These are phyloP conservation scores for Calcarisporium arbuscula DNA, from an alignment of 2,329 filamentous ascomycete genomes.

Conservation along the genomic window DNA sequence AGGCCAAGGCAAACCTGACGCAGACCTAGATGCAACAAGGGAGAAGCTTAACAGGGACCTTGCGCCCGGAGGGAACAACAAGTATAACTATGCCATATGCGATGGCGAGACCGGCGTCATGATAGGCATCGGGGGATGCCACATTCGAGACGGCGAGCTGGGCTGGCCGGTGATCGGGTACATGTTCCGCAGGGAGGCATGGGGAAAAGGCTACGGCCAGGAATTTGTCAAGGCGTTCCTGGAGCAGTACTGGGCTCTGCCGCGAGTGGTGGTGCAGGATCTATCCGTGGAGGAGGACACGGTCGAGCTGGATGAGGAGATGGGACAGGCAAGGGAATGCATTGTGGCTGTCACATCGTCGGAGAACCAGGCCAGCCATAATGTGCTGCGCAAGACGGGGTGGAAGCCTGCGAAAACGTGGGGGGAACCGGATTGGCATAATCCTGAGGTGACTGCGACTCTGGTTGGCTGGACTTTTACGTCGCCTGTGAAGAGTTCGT, in stretches of 20 bases:
- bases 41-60: constrained; percentile 32
- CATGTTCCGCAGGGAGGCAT: constrained; percentile 44
- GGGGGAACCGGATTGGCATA: constrained; percentile 19
- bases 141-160: constrained; percentile 24
- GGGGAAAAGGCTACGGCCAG: constrained; percentile 51
- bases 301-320: constrained; percentile 22
- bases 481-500: constrained; percentile 4
- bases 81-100: constrained; percentile 52
- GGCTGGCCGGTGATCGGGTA: constrained; percentile 57
- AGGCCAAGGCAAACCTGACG: constrained; percentile 32
- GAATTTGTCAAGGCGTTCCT: constrained; percentile 47
- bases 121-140: constrained; percentile 43
- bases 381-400: constrained; percentile 50
- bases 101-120: constrained; percentile 40
- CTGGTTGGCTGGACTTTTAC: constrained; percentile 18
- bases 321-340: constrained; percentile 23
- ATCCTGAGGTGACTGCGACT: constrained; percentile 10
- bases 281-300: constrained; percentile 35
- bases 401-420: constrained; percentile 41
- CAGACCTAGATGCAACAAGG: constrained; percentile 36
- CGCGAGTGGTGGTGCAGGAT: constrained; percentile 36
- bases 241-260: constrained; percentile 41
- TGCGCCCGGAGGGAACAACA: constrained; percentile 40
- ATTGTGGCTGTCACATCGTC: constrained; percentile 41
- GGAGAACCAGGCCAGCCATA: constrained; percentile 46